These are phyloP conservation scores for Prosopis cineraria DNA, from an alignment of 306 rosid species.

Conservation along the genomic window DNA sequence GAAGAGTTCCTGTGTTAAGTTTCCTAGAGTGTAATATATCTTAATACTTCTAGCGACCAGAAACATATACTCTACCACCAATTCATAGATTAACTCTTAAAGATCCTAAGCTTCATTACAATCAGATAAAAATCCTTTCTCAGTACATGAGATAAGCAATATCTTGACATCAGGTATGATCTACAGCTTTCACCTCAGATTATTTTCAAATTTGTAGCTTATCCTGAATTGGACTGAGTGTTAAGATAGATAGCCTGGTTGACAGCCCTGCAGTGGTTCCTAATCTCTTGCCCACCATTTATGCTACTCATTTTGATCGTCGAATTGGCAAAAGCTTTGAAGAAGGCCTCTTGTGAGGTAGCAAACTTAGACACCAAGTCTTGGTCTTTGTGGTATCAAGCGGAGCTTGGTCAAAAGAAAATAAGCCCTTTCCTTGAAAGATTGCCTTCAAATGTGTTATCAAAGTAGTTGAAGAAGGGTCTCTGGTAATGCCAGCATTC, in stretches of 20 bases:
- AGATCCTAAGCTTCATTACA: conserved; percentile 19
- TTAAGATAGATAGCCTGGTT: conserved; percentile 43
- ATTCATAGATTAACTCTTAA: neutral
- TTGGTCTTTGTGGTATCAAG: conserved; percentile 55
- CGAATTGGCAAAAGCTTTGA: conserved; percentile 64
- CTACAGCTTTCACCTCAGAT: neutral
- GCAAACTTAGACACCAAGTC: conserved; percentile 65
- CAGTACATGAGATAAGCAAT: too few species aligned
- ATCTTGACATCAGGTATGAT: neutral
- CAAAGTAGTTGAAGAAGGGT: conserved; percentile 61
- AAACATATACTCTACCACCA: neutral
- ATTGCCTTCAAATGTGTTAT: conserved; percentile 73
- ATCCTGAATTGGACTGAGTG: neutral
- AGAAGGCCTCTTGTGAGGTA: conserved; percentile 43
- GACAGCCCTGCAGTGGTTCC: conserved; percentile 58
- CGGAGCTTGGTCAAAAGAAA: conserved; percentile 74
- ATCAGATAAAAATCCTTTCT: neutral
- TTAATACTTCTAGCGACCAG: neutral
- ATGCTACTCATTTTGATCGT: conserved; percentile 79
- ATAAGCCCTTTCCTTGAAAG: conserved; percentile 57
- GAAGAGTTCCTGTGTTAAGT: too few species aligned
- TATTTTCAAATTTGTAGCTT: neutral
- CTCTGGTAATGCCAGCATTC: conserved; percentile 60
- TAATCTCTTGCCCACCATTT: conserved; percentile 56
- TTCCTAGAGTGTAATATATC: too few species aligned